A percentile compares a stretch with the other conserved stretches of the same genome.
Conservation (phyloP, 2,329 filamentous ascomycete genomes). For the Dactylella cylindrospora region DNA sequence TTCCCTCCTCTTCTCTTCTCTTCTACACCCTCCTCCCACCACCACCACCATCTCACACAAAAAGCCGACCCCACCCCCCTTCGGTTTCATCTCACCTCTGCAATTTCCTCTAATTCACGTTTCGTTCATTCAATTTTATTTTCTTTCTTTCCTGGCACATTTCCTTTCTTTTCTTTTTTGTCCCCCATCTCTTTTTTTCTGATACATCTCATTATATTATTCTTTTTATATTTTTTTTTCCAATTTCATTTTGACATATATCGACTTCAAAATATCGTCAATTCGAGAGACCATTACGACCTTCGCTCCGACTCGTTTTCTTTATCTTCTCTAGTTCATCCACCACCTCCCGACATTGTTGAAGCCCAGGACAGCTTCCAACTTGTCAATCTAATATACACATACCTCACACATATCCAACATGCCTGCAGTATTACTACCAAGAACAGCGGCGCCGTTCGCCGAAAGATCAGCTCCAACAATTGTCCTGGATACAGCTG, state of each 20-base stretch:
- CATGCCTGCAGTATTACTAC: constrained; percentile 92
- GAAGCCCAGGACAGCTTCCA: constrained; percentile 35
- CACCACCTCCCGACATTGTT: constrained; percentile 28
- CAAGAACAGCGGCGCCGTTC: constrained; percentile 93
- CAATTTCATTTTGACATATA: constrained; percentile 43
- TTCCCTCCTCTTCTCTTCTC: constrained; percentile 61
- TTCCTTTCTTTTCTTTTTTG: constrained; percentile 50
- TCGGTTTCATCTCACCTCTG: constrained; percentile 58
- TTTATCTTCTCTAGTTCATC: constrained; percentile 45
- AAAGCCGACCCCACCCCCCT: constrained; percentile 62
- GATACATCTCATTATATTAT: constrained; percentile 51
- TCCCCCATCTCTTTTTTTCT: constrained; percentile 48
- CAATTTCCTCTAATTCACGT: constrained; percentile 54
- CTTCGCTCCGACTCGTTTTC: constrained; percentile 47
- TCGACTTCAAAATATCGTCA: constrained; percentile 45
- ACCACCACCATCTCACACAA: constrained; percentile 65
- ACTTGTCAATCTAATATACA: constrained; percentile 34
- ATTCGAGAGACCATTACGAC: constrained; percentile 43
- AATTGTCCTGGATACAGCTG: constrained; percentile 86
- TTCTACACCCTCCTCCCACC: constrained; percentile 50
- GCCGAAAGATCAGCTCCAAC: constrained; percentile 91
- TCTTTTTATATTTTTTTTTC: constrained; percentile 49
- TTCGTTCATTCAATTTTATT: constrained; percentile 48
- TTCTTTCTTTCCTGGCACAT: constrained; percentile 54
- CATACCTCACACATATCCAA: constrained; percentile 50